Evolutionary conservation across 202 grass and related monocot species (phyloP).

Genomic region (Eragrostis tef): DNA sequence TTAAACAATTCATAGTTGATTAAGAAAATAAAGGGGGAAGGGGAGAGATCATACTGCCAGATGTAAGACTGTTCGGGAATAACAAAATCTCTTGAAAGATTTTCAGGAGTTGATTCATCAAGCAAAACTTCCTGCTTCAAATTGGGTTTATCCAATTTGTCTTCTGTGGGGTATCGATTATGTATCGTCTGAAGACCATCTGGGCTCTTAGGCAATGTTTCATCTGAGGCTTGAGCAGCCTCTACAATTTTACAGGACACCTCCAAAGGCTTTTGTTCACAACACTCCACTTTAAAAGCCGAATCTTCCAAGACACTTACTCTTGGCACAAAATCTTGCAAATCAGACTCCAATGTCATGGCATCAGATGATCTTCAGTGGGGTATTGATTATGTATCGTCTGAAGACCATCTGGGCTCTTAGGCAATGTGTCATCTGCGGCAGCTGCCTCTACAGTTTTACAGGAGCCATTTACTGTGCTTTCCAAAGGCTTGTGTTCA

Average conservation of each 20-base stretch:
- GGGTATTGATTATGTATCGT: not conserved
- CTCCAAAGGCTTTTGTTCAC: slow-evolving; percentile 27
- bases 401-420: slow-evolving; percentile 17
- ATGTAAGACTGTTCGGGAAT: slow-evolving; percentile 84
- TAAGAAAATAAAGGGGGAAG: slow-evolving; percentile 18
- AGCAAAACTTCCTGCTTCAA: slow-evolving; percentile 43
- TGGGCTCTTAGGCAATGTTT: slow-evolving; percentile 28
- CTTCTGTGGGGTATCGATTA: slow-evolving; percentile 4
- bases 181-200: slow-evolving; percentile 8
- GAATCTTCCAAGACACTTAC: slow-evolving; percentile 32
- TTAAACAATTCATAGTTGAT: slow-evolving; percentile 44
- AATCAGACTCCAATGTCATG: slow-evolving; percentile 37
- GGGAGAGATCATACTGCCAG: slow-evolving; percentile 81
- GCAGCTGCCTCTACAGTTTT: slow-evolving; percentile 16
- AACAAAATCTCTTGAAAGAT: slow-evolving; percentile 55
- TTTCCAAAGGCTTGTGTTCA: slow-evolving; percentile 37
- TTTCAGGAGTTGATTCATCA: slow-evolving; percentile 52
- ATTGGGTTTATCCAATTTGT: slow-evolving; percentile 43
- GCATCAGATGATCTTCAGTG: slow-evolving; percentile 19
- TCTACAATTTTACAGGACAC: slow-evolving; percentile 39
- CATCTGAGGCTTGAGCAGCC: slow-evolving; percentile 28
- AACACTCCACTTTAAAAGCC: slow-evolving; percentile 34
- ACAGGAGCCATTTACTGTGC: slow-evolving; percentile 18
- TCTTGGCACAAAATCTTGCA: slow-evolving; percentile 38
- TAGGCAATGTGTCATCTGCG: slow-evolving; percentile 36